Base-by-base conservation (phyloP, 176 grass and related monocot species). In the Rhynchospora tenuis region DNA sequence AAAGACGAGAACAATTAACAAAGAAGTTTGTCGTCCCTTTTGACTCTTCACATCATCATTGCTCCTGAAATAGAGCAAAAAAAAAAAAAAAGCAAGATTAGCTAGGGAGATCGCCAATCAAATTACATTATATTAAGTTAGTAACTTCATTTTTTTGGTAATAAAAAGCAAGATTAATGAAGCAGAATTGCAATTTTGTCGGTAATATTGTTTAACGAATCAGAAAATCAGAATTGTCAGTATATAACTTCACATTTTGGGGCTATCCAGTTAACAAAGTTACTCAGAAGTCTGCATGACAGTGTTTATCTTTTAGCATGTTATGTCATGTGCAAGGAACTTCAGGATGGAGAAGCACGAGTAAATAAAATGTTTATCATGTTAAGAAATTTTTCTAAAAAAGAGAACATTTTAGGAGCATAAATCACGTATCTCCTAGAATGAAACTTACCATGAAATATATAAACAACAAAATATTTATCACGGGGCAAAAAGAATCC, bases 1-100 rank as follows among this genome's bases (percentile, higher is more conserved):
- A 54, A 26, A 73, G 47, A 76, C 6, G 29, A 51, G 46, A 75
- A 27, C 23, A 75, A 16, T 75, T 75, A 51, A 61, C 20, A 64
- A 80, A 28, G 17, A 82, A 66, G 42, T 45, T n/a, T 82, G n/a
- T 66, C 6, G 20, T 48, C 0, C 20, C 45, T 65, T 65, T 33
- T 15, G n/a, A 66, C 20, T 67, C 59, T 50, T 66, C 80, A 52
- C 80, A 67, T 68, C 80, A 82, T 82, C 22, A 82, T 82, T 68
- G 80, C 14, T 82, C 59, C 80, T 82, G 80, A 64, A 82, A 82
- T 67, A 26, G 22, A 51, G n/a, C 10, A 82, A 51, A 3, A 62
- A 46, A 81, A 31, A 82, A 51, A 3, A 62, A 46, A 81, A 31
- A 82, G 8, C 59, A 66, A 23, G 38, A 81, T 81, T 63, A 81